Conservation (phyloP, 768 basidiomycete species). For the Termitomyces sp. region DNA sequence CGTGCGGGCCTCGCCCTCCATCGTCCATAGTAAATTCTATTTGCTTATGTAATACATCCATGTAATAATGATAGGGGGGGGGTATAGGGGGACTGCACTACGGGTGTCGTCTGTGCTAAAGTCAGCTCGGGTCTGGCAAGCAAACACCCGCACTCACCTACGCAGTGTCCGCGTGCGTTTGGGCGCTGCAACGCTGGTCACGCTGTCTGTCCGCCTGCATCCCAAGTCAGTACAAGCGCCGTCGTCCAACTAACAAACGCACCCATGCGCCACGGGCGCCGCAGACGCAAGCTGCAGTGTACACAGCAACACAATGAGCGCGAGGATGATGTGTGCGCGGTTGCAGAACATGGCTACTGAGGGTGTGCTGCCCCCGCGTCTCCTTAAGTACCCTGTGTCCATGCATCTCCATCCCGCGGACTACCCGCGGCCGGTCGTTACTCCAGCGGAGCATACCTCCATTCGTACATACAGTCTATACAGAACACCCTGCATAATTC, state of each 20-base stretch:
- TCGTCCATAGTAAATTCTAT: slow-evolving; percentile 4
- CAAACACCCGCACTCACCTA: background rate
- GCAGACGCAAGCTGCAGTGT: background rate
- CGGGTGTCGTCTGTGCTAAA: background rate
- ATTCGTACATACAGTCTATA: no score
- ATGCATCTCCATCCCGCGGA: no score
- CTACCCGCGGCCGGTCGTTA: no score
- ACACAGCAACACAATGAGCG: slow-evolving; percentile 7
- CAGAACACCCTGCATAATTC: slow-evolving; percentile 40
- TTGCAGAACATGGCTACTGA: slow-evolving; percentile 4
- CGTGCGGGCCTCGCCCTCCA: slow-evolving; percentile 28
- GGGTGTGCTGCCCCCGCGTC: no score
- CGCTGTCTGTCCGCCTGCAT: slow-evolving; percentile 1
- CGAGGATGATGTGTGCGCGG: slow-evolving; percentile 1
- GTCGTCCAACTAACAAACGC: background rate
- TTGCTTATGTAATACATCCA: background rate
- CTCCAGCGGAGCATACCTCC: no score
- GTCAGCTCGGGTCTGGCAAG: background rate
- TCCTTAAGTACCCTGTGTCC: no score
- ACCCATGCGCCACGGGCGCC: slow-evolving; percentile 2
- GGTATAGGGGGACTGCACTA: no score
- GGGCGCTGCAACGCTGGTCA: slow-evolving; percentile 5
- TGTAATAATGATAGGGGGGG: slow-evolving; percentile 1
- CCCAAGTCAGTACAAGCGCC: background rate
- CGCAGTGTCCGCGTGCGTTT: slow-evolving; percentile 10